Percentiles rank a stretch among this genome's conserved stretches.
Conservation (phyloP, 148 eudicot species). For the Spergularia bocconei region DNA sequence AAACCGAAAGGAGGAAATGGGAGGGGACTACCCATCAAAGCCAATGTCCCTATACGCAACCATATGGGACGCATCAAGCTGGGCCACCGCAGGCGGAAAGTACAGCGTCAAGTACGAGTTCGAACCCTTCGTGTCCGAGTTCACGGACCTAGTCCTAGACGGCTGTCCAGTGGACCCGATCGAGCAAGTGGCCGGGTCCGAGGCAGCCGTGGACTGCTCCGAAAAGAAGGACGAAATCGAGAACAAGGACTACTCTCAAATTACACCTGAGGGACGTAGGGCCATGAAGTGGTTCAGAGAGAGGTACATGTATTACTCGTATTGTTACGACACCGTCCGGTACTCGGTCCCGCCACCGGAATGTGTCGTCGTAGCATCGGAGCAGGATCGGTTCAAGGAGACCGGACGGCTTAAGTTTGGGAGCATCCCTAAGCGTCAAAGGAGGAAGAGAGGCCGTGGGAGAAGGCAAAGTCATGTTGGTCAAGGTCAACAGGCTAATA, state of each 20-base stretch:
- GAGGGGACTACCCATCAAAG: slow-evolving; percentile 86
- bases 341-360: slow-evolving; percentile 72
- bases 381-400: slow-evolving; percentile 55
- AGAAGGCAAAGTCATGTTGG: slow-evolving; percentile 12
- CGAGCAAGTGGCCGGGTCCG: slow-evolving; percentile 40
- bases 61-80: slow-evolving; percentile 92
- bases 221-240: slow-evolving; percentile 30
- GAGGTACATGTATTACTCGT: slow-evolving; percentile 74
- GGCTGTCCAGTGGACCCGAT: slow-evolving; percentile 80
- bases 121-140: slow-evolving; percentile 83
- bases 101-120: slow-evolving; percentile 59
- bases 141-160: slow-evolving; percentile 70
- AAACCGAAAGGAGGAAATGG: slow-evolving; percentile 52
- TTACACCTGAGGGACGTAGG: slow-evolving; percentile 43
- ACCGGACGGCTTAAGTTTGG: slow-evolving; percentile 65
- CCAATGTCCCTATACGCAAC: slow-evolving; percentile 98
- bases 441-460: slow-evolving; percentile 28
- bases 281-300: slow-evolving; percentile 73
- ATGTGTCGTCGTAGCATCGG: slow-evolving; percentile 57
- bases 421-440: slow-evolving; percentile 35
- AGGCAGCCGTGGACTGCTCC: slow-evolving; percentile 42
- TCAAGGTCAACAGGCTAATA: slow-evolving; percentile 17
- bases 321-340: slow-evolving; percentile 62
- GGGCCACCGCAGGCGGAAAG: slow-evolving; percentile 89
- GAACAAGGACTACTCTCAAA: slow-evolving; percentile 41